A percentile compares a stretch with the other conserved stretches of the same genome.
Evolutionary conservation across 306 rosid genomes (phyloP).

Genomic region (Boehmeria nivea): DNA sequence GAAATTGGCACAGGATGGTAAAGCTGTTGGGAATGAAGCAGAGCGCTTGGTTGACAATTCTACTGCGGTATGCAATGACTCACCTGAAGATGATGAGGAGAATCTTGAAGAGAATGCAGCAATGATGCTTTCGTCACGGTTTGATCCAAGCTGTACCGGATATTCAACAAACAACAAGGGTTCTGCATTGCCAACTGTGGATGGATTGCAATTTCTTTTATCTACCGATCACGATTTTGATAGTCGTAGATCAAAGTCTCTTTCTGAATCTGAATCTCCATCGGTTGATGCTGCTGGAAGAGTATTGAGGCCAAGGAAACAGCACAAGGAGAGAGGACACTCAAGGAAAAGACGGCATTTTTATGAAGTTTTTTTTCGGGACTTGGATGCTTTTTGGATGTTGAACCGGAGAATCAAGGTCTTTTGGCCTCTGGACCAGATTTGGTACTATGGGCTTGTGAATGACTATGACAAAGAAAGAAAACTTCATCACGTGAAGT

Average conservation of each 20-base stretch:
- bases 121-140: constrained; percentile 93
- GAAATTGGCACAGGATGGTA: constrained; percentile 30
- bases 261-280: constrained; percentile 55
- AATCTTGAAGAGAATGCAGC: constrained; percentile 99
- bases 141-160: constrained; percentile 94
- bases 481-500: constrained; percentile 80
- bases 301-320: constrained; percentile 77
- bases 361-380: constrained; percentile 59
- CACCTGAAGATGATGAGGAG: constrained; percentile 70
- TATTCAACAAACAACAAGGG: constrained; percentile 56
- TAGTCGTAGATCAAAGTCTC: constrained; percentile 40
- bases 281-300: constrained; percentile 69
- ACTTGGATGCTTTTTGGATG: constrained; percentile 72
- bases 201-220: constrained; percentile 45
- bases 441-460: constrained; percentile 86
- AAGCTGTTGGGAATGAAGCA: constrained; percentile 37
- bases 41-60: constrained; percentile 37
- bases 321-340: constrained; percentile 47
- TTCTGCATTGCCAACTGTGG: constrained; percentile 41
- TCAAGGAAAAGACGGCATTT: constrained; percentile 84
- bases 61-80: constrained; percentile 37
- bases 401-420: constrained; percentile 70
- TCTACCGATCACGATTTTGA: constrained; percentile 48
- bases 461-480: constrained; percentile 52
- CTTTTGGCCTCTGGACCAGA: constrained; percentile 95